Evolutionary conservation across 345 rosid genomes (phyloP).

Genomic region (Euphorbia peplus): DNA sequence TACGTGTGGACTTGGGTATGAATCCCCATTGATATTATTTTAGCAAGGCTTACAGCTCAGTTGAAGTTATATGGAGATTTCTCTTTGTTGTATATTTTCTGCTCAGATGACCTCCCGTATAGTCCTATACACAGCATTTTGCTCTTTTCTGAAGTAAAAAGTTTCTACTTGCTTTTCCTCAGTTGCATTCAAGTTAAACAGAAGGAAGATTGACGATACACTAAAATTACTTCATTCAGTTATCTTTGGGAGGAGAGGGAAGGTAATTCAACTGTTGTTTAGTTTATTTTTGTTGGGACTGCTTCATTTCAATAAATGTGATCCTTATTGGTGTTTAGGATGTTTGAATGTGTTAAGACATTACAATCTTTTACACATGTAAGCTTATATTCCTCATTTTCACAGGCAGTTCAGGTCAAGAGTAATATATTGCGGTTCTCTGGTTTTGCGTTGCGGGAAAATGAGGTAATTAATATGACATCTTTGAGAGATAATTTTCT

Average conservation of each 20-base stretch:
- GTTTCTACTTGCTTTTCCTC: conserved; percentile 24
- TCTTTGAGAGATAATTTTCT: neutral
- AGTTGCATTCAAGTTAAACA: conserved; percentile 82
- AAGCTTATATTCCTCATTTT: conserved; percentile 28
- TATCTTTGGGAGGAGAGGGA: conserved; percentile 81
- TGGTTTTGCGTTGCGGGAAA: conserved; percentile 86
- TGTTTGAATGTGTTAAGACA: neutral
- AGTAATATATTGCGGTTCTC: conserved; percentile 77
- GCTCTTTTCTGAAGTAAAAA: conserved; percentile 1
- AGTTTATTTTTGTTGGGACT: neutral
- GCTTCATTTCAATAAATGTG: neutral
- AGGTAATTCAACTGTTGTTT: conserved; percentile 41
- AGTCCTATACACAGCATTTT: neutral
- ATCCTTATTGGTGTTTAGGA: neutral
- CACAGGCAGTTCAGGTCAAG: conserved; percentile 85
- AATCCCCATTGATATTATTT: neutral
- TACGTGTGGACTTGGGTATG: neutral
- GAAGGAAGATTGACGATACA: conserved; percentile 74
- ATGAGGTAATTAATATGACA: conserved; percentile 53
- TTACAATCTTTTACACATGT: conserved; percentile 16
- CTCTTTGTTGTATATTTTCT: neutral
- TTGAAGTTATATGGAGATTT: neutral
- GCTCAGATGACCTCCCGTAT: neutral
- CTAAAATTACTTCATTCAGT: conserved; percentile 68
- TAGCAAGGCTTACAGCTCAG: neutral